A percentile compares a stretch with the other conserved stretches of the same genome.
These are phyloP conservation scores for Solanum hybrid DNA, from an alignment of 305 asterid species.

Conservation along the genomic window DNA sequence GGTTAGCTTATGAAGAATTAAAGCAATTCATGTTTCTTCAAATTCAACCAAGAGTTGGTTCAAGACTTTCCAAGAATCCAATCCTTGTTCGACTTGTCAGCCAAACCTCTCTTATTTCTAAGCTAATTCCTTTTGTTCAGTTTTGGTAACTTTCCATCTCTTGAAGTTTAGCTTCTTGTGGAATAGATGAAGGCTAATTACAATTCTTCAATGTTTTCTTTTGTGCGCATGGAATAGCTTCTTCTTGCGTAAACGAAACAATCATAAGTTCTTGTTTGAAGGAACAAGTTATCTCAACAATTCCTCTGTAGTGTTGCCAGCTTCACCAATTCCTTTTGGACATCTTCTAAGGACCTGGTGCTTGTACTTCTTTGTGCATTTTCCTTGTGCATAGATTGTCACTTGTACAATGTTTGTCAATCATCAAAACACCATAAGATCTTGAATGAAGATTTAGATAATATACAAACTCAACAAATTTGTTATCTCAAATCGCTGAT, in stretches of 20 bases:
- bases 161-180: neutral
- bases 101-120: neutral
- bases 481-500: constrained; percentile 24
- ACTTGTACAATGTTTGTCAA: neutral
- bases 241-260: neutral
- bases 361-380: neutral
- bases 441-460: neutral
- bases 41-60: neutral
- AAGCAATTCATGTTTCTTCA: neutral
- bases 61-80: neutral
- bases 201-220: neutral
- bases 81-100: neutral
- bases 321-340: neutral
- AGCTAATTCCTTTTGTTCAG: neutral
- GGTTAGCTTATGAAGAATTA: neutral
- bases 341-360: neutral
- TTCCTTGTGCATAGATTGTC: neutral
- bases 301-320: neutral
- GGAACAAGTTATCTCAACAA: neutral
- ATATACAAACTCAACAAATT: neutral
- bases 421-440: neutral
- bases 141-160: neutral
- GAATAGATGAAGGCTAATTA: neutral
- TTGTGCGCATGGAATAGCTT: neutral
- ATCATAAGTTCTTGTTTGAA: neutral